A percentile compares a stretch with the other conserved stretches of the same genome.
Conservation (phyloP, 1,284 basidiomycete species). For the Phellopilus nigrolimitatus region DNA sequence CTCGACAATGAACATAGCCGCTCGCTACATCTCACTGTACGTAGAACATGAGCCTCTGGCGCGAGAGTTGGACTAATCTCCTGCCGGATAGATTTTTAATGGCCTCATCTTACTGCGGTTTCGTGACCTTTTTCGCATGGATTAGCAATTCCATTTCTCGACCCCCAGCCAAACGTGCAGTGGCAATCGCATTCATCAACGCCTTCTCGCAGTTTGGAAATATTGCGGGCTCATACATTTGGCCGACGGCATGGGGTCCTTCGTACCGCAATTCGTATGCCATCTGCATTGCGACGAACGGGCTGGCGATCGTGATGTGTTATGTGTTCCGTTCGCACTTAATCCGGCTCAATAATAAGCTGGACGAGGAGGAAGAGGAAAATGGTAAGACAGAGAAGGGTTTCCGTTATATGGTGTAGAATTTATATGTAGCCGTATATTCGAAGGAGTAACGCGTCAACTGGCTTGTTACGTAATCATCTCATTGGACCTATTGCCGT, state of each 20-base stretch:
- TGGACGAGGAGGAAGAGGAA: constrained; percentile 40
- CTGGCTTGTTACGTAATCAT: too few relatives aligned
- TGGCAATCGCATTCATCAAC: constrained; percentile 71
- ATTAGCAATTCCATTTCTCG: constrained; percentile 62
- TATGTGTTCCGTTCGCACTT: constrained; percentile 50
- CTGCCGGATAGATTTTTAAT: constrained; percentile 55
- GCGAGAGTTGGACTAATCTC: not conserved
- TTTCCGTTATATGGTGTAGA: constrained; percentile 45
- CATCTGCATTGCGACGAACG: constrained; percentile 38
- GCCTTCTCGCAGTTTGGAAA: constrained; percentile 72
- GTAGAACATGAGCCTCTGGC: constrained; percentile 29
- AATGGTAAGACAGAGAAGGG: constrained; percentile 36
- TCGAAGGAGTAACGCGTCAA: too few relatives aligned
- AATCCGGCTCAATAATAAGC: constrained; percentile 39
- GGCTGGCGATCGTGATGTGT: constrained; percentile 47
- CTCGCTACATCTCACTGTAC: constrained; percentile 74
- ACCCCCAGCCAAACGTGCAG: constrained; percentile 71
- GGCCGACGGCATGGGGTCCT: constrained; percentile 39
- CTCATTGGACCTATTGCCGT: too few relatives aligned
- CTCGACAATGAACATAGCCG: constrained; percentile 57
- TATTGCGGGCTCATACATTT: constrained; percentile 63
- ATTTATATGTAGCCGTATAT: not conserved
- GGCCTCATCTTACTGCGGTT: constrained; percentile 69
- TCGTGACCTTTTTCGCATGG: constrained; percentile 70
- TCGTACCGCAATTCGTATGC: constrained; percentile 38